These are phyloP conservation scores for Candida hungchunana DNA, from an alignment of 805 yeast species.

Conservation along the genomic window DNA sequence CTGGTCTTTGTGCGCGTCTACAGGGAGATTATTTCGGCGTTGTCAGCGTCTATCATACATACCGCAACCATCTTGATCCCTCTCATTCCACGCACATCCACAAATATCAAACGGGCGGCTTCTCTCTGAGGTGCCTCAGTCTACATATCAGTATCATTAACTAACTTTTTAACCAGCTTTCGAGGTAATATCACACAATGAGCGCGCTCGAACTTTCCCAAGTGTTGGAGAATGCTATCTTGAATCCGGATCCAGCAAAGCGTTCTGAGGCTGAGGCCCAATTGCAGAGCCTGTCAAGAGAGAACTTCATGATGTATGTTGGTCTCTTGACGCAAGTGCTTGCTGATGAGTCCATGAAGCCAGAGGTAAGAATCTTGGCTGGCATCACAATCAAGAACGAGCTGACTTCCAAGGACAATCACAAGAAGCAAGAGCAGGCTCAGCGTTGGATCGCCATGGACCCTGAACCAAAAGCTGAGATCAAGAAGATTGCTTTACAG, in stretches of 20 bases:
- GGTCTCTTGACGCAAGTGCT: conserved; percentile 66
- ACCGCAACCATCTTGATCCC: too few relatives aligned
- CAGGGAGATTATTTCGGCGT: too few relatives aligned
- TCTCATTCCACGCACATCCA: too few relatives aligned
- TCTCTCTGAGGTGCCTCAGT: too few relatives aligned
- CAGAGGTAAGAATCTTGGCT: conserved; percentile 89
- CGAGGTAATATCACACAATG: conserved; percentile 3
- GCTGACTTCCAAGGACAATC: conserved; percentile 72
- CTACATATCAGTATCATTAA: too few relatives aligned
- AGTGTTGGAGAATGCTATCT: conserved; percentile 74
- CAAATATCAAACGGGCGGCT: too few relatives aligned
- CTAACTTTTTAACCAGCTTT: too few relatives aligned
- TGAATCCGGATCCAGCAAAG: conserved; percentile 58
- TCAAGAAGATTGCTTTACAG: conserved; percentile 60
- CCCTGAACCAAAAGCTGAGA: conserved; percentile 47
- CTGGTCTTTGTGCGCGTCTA: too few relatives aligned
- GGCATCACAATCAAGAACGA: conserved; percentile 85
- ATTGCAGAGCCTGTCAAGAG: conserved; percentile 63
- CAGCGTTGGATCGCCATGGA: conserved; percentile 74
- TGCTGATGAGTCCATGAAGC: conserved; percentile 55
- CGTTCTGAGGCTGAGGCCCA: conserved; percentile 79
- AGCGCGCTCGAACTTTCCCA: conserved; percentile 25
- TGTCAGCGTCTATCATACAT: too few relatives aligned
- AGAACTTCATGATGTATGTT: conserved; percentile 72
- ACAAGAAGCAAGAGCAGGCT: conserved; percentile 53